Conservation (phyloP, 1,284 basidiomycete species). For the Amylostereum areolatum region DNA sequence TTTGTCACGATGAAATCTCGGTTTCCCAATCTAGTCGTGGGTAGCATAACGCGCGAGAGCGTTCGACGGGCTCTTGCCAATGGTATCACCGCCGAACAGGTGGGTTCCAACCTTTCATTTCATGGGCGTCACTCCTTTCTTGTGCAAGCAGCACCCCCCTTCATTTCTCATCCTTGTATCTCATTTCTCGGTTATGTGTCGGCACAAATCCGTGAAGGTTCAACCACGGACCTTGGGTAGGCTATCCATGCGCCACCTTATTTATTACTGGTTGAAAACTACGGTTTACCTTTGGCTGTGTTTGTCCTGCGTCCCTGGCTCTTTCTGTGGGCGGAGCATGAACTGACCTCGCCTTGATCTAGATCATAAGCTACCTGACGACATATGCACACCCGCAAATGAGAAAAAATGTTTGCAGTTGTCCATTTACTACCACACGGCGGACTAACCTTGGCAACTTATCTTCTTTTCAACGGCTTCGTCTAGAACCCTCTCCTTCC, state of each 20-base stretch:
- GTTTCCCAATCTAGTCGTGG: slow-evolving; percentile 95
- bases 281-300: no score
- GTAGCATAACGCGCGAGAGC: slow-evolving; percentile 90
- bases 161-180: no score
- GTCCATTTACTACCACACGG: neutral
- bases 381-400: slow-evolving; percentile 98
- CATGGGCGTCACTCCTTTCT: neutral
- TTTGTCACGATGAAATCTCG: slow-evolving; percentile 91
- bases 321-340: no score
- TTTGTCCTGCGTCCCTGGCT: no score
- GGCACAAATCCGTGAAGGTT: no score
- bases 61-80: slow-evolving; percentile 92
- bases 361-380: slow-evolving; percentile 94
- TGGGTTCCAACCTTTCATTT: slow-evolving; percentile 25
- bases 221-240: no score
- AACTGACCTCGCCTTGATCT: neutral
- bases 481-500: slow-evolving; percentile 81
- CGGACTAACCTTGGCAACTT: neutral
- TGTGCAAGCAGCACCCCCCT: no score
- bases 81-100: slow-evolving; percentile 96
- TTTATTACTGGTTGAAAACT: no score
- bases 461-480: neutral
- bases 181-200: slow-evolving; percentile 1
- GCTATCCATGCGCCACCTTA: no score
- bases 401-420: slow-evolving; percentile 74